A percentile compares a stretch with the other conserved stretches of the same genome.
Conservation (phyloP, 345 rosid species). For the Hevea brasiliensis region DNA sequence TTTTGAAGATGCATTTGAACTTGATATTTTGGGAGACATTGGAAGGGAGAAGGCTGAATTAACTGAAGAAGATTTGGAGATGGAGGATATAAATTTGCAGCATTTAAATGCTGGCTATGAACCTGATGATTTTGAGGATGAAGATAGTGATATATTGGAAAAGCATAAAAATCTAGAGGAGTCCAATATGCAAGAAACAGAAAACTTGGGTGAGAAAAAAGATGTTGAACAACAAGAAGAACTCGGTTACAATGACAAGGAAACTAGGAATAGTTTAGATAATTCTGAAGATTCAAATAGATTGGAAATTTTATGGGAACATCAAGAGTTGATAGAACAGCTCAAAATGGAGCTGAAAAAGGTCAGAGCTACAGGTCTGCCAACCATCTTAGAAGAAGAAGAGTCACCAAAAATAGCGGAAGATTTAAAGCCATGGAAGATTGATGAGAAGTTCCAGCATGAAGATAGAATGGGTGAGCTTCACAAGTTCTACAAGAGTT, state of each 20-base stretch:
- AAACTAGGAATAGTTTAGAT: background rate
- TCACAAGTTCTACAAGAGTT: conserved; percentile 83
- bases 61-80: conserved; percentile 21
- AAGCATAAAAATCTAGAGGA: conserved; percentile 34
- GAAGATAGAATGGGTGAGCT: conserved; percentile 71
- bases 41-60: conserved; percentile 18
- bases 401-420: conserved; percentile 74
- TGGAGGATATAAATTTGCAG: conserved; percentile 20
- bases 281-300: conserved; percentile 38
- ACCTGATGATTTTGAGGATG: conserved; percentile 27
- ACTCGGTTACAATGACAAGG: conserved; percentile 16
- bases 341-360: conserved; percentile 86
- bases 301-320: conserved; percentile 82
- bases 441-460: conserved; percentile 64
- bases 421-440: conserved; percentile 91
- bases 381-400: conserved; percentile 74
- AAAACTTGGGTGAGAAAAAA: background rate
- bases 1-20: conserved; percentile 33
- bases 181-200: conserved; percentile 20
- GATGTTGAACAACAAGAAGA: conserved; percentile 23
- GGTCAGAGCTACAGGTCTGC: conserved; percentile 75
- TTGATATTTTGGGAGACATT: conserved; percentile 14
- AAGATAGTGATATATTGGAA: conserved; percentile 31
- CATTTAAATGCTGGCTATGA: conserved; percentile 15
- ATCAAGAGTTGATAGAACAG: conserved; percentile 90